Conservation (phyloP, 352 stramenopile genomes). For the Albugo laibachii region DNA sequence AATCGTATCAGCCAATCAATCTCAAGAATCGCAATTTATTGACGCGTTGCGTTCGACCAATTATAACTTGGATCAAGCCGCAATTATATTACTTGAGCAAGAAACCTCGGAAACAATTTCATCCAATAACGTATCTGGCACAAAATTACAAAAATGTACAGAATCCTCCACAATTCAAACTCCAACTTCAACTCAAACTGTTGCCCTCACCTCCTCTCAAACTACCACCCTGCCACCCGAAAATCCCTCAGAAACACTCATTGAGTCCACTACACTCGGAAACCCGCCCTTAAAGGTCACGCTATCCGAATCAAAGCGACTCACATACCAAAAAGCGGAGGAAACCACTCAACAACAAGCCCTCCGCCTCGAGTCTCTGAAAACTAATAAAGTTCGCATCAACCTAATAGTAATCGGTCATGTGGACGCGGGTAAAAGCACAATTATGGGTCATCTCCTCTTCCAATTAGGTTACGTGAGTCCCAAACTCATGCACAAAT, state of each 20-base stretch:
- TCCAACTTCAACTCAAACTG: too few relatives aligned
- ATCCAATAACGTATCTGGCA: too few relatives aligned
- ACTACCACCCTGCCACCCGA: too few relatives aligned
- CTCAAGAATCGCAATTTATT: constrained; percentile 33
- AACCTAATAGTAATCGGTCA: constrained; percentile 94
- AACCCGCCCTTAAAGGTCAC: too few relatives aligned
- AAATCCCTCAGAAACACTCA: too few relatives aligned
- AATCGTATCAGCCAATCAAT: constrained; percentile 20
- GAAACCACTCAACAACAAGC: constrained; percentile 42
- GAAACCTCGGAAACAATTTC: constrained; percentile 4
- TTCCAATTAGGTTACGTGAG: constrained; percentile 80
- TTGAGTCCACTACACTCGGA: too few relatives aligned
- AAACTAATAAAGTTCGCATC: constrained; percentile 11
- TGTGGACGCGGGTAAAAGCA: constrained; percentile 95
- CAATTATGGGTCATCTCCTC: constrained; percentile 91
- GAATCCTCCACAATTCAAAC: too few relatives aligned
- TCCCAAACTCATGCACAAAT: constrained; percentile 80
- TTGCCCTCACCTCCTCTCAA: too few relatives aligned
- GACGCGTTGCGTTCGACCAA: constrained; percentile 47
- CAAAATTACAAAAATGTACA: too few relatives aligned
- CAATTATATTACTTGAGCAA: constrained; percentile 54
- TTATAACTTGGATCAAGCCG: constrained; percentile 58
- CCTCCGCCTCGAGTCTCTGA: constrained; percentile 6
- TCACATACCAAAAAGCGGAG: constrained; percentile 36
- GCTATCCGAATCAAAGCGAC: too few relatives aligned